phyloP scores from a whole-genome alignment of 78 protist genomes.

The Trichosphaerium sp. region DNA sequence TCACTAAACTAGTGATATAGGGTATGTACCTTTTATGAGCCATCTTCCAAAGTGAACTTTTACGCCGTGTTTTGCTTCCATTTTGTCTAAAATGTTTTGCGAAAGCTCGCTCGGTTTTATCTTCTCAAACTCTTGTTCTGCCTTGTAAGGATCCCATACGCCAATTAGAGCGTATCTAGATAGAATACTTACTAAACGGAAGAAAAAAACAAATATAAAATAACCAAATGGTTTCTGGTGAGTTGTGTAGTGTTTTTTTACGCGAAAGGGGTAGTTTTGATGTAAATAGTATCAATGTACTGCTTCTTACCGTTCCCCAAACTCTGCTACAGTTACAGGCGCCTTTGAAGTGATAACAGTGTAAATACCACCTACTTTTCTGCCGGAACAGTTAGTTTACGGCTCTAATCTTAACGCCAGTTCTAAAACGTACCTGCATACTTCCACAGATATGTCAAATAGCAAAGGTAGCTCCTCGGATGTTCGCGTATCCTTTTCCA shows the following conservation, averaged over 20 bases:
- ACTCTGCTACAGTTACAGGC: conserved; percentile 11
- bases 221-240: background rate
- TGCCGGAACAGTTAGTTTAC: background rate
- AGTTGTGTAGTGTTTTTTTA: background rate
- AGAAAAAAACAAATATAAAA: background rate
- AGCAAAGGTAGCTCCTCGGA: too few species aligned
- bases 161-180: conserved; percentile 58
- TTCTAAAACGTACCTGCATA: too few species aligned
- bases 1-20: too few species aligned
- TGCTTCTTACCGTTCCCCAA: conserved; percentile 5
- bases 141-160: conserved; percentile 45
- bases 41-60: conserved; percentile 68
- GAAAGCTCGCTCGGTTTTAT: conserved; percentile 21
- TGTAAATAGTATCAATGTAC: background rate
- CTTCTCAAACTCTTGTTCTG: conserved; percentile 65
- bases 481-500: too few species aligned
- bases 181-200: conserved; percentile 22
- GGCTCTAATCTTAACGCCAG: too few species aligned
- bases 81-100: conserved; percentile 23
- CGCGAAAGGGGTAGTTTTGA: background rate
- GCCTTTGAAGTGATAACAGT: conserved; percentile 75
- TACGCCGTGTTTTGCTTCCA: conserved; percentile 49
- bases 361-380: conserved; percentile 78
- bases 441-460: too few species aligned
- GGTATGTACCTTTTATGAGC: conserved; percentile 51